phyloP scores from a whole-genome alignment of 192 early-diverging fungal species.

The Linderina pennispora region DNA sequence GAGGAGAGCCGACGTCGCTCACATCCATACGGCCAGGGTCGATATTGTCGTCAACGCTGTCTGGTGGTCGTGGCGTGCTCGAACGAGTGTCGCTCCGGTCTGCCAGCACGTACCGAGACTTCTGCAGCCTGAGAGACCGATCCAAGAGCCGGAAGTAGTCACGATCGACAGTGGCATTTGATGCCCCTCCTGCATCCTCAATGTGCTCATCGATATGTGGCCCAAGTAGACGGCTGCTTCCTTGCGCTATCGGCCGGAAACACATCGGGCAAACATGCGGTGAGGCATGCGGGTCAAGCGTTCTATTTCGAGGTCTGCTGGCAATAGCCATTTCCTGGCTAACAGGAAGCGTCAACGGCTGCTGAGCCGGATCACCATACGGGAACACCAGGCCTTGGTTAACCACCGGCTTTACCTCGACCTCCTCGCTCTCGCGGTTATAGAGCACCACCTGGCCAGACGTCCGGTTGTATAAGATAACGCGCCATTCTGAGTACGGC shows the following conservation, averaged over 20 bases:
- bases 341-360: no score
- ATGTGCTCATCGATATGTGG: conserved; percentile 3
- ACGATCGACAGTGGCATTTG: conserved; percentile 15
- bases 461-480: conserved; percentile 28
- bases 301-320: neutral
- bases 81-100: neutral
- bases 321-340: neutral
- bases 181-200: neutral
- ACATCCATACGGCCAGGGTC: no score
- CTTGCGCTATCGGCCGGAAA: conserved; percentile 11
- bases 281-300: conserved; percentile 4
- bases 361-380: neutral
- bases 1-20: no score
- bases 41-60: neutral
- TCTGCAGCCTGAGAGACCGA: conserved; percentile 15
- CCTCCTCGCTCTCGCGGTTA: conserved; percentile 51
- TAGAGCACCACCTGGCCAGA: conserved; percentile 59
- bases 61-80: no score
- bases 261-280: conserved; percentile 22
- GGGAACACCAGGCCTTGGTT: conserved; percentile 6
- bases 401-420: conserved; percentile 41
- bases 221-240: conserved; percentile 2
- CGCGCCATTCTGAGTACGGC: conserved; percentile 41
- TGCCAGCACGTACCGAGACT: conserved; percentile 6
- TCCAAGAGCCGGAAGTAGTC: conserved; percentile 35